phyloP scores from a whole-genome alignment of 805 yeast genomes.

The Yarrowia phangngaensis region DNA sequence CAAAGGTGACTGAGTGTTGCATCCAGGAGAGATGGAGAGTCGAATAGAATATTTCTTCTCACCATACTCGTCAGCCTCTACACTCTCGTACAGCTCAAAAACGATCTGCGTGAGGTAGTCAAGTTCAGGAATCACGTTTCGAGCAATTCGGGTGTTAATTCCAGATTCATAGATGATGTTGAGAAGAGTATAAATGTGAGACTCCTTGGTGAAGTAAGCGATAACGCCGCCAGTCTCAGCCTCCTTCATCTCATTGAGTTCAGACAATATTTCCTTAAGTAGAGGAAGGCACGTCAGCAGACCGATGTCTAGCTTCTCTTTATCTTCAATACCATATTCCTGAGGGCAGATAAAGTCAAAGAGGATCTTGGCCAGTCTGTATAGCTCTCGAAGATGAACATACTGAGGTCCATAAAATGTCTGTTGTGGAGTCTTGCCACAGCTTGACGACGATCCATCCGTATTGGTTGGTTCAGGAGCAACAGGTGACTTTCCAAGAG shows the following conservation, averaged over 20 bases:
- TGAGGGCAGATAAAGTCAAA: constrained; percentile 98
- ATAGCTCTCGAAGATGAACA: constrained; percentile 79
- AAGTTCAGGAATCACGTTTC: constrained; percentile 93
- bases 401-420: constrained; percentile 76
- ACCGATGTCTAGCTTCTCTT: constrained; percentile 94
- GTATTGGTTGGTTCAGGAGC: constrained; percentile 69
- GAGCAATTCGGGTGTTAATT: constrained; percentile 88
- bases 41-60: constrained; percentile 85
- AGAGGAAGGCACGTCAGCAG: constrained; percentile 88
- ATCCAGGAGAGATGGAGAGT: constrained; percentile 92
- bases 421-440: constrained; percentile 21
- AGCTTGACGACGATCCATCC: constrained; percentile 44
- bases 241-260: constrained; percentile 72
- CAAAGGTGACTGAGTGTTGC: constrained; percentile 95
- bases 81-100: constrained; percentile 81
- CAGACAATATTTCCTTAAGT: constrained; percentile 79
- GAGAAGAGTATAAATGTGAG: constrained; percentile 89
- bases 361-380: constrained; percentile 82
- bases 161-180: constrained; percentile 89
- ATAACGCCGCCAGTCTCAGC: constrained; percentile 83
- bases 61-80: constrained; percentile 60
- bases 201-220: constrained; percentile 92
- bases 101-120: constrained; percentile 93
- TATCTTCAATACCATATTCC: constrained; percentile 94
- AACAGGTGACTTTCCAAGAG: constrained; percentile 21